Evolutionary conservation across 2,329 filamentous ascomycete species (phyloP), one percentile per base, ranked within the genome.

Genomic region (Lachnellula cervina): DNA sequence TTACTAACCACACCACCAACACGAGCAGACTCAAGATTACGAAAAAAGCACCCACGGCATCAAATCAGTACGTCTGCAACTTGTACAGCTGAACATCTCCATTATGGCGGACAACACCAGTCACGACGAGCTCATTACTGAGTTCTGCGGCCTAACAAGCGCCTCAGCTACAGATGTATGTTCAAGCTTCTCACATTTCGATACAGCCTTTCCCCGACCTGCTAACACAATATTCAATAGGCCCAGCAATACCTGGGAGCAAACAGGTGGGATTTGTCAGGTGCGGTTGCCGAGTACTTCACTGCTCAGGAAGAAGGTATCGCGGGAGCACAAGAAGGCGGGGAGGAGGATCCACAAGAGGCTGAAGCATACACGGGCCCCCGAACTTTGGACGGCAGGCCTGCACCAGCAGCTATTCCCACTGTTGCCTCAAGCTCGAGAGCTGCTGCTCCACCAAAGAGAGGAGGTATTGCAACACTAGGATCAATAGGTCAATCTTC

Each of bases 201-300:
- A 28, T 11, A 16, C 14, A 5, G 25, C 8, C 4, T n/a, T 32
- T 23, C 16, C n/a, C 38, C 37, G 7, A 9, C n/a, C 11, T 49
- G 19, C 58, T 65, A 38, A 57, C 23, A 25, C 35, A 23, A 32
- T 37, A 25, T 40, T 37, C 60, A 56, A 28, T 54, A 91, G 87
- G 88, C 88, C 47, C 77, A 77, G 54, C 78, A 86, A 58, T 88
- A 88, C 62, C 82, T 93, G 7, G 75, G 77, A 21, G 78, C 80
- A 37, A 84, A 80, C 65, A 74, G 80, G 61, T 90, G 88, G 86
- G 80, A 90, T 65, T 73, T 89, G 44, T 76, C 80, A 61, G 73
- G 77, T 9, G 87, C 87, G 16, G 79, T 81, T 52, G 77, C 81
- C 32, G 79, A 82, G 50, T 88, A 79, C 73, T 89, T 82, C 67